Conservation (phyloP, 2,329 filamentous ascomycete species). For the Ascochyta pisi region DNA sequence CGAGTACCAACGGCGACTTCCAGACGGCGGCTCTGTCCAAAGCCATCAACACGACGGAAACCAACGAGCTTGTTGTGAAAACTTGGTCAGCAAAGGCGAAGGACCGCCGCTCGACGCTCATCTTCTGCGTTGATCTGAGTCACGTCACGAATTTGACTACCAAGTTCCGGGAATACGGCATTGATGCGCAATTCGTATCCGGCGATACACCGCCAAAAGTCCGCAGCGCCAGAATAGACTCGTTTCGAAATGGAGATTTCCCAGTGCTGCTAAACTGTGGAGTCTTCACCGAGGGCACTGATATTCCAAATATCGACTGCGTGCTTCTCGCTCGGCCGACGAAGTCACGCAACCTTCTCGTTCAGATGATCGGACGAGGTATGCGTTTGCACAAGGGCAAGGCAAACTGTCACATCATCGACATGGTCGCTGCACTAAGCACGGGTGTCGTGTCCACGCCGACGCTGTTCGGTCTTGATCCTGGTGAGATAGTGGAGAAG, state of each 20-base stretch:
- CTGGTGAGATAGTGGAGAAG: conserved; percentile 74
- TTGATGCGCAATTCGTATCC: conserved; percentile 88
- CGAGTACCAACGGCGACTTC: conserved; percentile 76
- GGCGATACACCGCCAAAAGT: conserved; percentile 75
- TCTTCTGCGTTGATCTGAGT: conserved; percentile 90
- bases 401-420: conserved; percentile 89
- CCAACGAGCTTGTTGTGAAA: conserved; percentile 84
- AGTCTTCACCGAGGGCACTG: conserved; percentile 95
- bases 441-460: conserved; percentile 89
- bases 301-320: conserved; percentile 97
- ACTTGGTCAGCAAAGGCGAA: conserved; percentile 82
- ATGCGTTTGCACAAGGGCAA: conserved; percentile 85
- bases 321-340: conserved; percentile 88
- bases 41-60: conserved; percentile 80
- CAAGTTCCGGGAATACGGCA: conserved; percentile 76
- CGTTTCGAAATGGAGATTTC: conserved; percentile 78
- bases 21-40: conserved; percentile 76
- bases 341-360: conserved; percentile 86
- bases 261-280: conserved; percentile 93
- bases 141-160: conserved; percentile 79
- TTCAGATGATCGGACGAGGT: conserved; percentile 97
- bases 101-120: conserved; percentile 81
- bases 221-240: conserved; percentile 73
- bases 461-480: conserved; percentile 91
- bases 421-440: conserved; percentile 87